Evolutionary conservation across 768 basidiomycete species (phyloP), one percentile per base, ranked within the genome.

Genomic region (Boletus coccyginus): DNA sequence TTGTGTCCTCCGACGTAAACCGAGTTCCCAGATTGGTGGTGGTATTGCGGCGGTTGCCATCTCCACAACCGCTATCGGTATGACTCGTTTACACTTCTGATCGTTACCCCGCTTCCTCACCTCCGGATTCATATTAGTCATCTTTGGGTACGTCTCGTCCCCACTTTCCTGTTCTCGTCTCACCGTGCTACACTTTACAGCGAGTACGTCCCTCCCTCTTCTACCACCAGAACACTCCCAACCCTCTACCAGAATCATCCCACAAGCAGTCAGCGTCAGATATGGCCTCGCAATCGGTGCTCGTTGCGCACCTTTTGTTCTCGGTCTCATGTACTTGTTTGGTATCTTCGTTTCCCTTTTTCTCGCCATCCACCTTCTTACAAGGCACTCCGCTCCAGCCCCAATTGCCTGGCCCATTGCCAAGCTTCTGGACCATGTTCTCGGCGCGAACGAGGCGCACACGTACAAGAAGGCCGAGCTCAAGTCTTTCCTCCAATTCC

Each of bases 381-480:
- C 16, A 19, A 11, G 1, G 3, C 16, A 32, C 17, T 36, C 16
- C 41, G 33, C n/a, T 13, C 38, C 36, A 87, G 85, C 87, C 10
- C 92, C 92, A 6, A 76, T 95, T 58, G 92, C 93, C 0, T 94
- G 79, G 72, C 83, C 83, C 2, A 80, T 80, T 46, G 81, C 83
- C 19, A 86, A 81, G 58, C 71, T 98, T 0, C 84, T 99, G 33
- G 96, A 98, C 68, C 76, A 73, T 46, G 81, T 88, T 3, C 83
- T 98, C 3, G 96, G 96, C 21, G 77, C 76, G 3, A 79, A 87
- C 62, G 90, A 91, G 61, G 77, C 75, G 0, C 78, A 83, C 41
- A 90, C 87, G 0, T 93, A 93, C 74, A 92, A 91, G 65, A 92
- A 92, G 69, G 89, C 88, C 0, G 85, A 88, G 56, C 78, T 89